A percentile compares a stretch with the other conserved stretches of the same genome.
These are phyloP conservation scores for Paracoccidioides brasiliensis DNA, from an alignment of 2,329 filamentous ascomycete species.

Conservation along the genomic window DNA sequence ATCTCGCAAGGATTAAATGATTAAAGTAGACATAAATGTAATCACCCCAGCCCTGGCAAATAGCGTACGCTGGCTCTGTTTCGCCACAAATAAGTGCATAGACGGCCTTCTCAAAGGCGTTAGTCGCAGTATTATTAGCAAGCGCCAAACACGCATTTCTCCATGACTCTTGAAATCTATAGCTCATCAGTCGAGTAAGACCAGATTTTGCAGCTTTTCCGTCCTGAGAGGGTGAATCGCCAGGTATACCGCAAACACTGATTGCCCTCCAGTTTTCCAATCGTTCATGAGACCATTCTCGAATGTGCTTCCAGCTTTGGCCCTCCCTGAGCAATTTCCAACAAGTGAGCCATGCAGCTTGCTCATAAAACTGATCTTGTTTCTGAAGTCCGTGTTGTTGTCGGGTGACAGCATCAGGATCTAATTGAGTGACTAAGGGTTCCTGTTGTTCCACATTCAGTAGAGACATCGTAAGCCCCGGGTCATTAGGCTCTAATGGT, in stretches of 20 bases:
- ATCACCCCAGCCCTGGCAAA: constrained; percentile 74
- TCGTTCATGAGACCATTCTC: constrained; percentile 73
- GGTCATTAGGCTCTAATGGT: constrained; percentile 49
- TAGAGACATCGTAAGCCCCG: constrained; percentile 43
- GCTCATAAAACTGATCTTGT: constrained; percentile 78
- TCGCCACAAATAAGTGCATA: constrained; percentile 87
- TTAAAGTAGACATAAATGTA: constrained; percentile 80
- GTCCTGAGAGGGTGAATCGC: background rate
- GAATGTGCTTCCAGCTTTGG: constrained; percentile 57
- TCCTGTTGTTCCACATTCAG: constrained; percentile 47
- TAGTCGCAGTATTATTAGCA: constrained; percentile 51
- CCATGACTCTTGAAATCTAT: constrained; percentile 26
- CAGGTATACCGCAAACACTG: constrained; percentile 51
- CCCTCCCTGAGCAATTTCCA: constrained; percentile 86
- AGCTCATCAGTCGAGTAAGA: constrained; percentile 31
- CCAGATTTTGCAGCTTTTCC: constrained; percentile 22
- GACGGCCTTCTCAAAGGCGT: constrained; percentile 74
- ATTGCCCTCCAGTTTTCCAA: constrained; percentile 84
- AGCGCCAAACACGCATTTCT: constrained; percentile 27
- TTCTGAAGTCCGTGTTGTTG: constrained; percentile 73
- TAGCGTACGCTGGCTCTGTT: constrained; percentile 58
- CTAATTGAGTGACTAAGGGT: constrained; percentile 69
- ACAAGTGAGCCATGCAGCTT: constrained; percentile 83
- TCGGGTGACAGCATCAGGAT: constrained; percentile 77
- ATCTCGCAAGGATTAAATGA: constrained; percentile 65